These are phyloP conservation scores for Tetradesmus lagerheimii DNA, from an alignment of 139 green algal genomes.

Conservation along the genomic window DNA sequence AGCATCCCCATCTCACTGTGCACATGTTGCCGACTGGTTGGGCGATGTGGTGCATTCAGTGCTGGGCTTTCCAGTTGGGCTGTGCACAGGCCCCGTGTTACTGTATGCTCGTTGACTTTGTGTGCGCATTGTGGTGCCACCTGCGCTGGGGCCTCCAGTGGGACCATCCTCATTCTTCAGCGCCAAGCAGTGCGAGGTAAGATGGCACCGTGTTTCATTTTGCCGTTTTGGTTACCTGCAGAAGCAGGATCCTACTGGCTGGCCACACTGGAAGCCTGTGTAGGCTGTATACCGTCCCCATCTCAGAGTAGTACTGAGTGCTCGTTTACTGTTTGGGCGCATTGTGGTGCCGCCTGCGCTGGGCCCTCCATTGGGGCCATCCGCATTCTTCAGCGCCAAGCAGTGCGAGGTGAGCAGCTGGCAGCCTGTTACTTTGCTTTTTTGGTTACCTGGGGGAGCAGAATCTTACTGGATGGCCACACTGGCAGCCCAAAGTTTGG, in stretches of 20 bases:
- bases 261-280: no score
- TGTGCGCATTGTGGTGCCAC: conserved; percentile 94
- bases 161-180: conserved; percentile 98
- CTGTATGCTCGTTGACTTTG: no score
- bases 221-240: no score
- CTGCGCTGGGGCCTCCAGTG: conserved; percentile 95
- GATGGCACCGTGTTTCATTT: not conserved
- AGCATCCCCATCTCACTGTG: not conserved
- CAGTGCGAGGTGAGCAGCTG: conserved; percentile 87
- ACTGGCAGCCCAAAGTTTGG: no score
- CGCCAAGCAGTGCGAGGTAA: conserved; percentile 96
- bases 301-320: no score
- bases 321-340: conserved; percentile 57
- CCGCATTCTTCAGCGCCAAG: conserved; percentile 98
- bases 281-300: no score
- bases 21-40: no score
- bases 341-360: conserved; percentile 95
- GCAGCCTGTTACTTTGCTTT: not conserved
- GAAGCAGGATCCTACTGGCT: no score
- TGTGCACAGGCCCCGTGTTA: no score
- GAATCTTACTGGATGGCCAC: no score
- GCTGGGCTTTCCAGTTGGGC: no score
- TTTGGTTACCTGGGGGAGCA: no score
- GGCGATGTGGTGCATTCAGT: not conserved
- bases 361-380: conserved; percentile 94